These are phyloP conservation scores for Pyrenochaeta sp. DNA, from an alignment of 2,329 filamentous ascomycete genomes.

Conservation along the genomic window DNA sequence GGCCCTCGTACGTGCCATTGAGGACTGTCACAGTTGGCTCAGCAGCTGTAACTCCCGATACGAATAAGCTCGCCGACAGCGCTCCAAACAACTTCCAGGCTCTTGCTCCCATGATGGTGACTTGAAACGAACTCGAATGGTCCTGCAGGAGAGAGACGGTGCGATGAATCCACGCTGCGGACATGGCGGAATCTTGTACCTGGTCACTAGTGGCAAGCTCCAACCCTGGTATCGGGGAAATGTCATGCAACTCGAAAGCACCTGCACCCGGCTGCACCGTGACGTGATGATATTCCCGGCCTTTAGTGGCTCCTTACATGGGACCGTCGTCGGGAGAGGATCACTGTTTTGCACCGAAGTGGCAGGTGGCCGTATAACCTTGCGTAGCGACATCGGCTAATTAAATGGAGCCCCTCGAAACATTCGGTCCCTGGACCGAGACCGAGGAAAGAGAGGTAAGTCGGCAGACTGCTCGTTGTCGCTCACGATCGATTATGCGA, in stretches of 20 bases:
- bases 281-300: conserved; percentile 12
- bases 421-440: too few relatives aligned
- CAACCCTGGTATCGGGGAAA: conserved; percentile 2
- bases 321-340: conserved; percentile 9
- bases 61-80: conserved; percentile 19
- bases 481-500: too few relatives aligned
- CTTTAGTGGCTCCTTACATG: conserved; percentile 4
- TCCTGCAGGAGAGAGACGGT: not conserved
- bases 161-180: not conserved
- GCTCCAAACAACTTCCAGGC: conserved; percentile 25
- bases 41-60: conserved; percentile 16
- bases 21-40: conserved; percentile 37
- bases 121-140: not conserved
- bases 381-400: conserved; percentile 4
- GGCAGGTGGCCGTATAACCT: conserved; percentile 16
- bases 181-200: conserved; percentile 14
- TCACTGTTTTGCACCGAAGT: conserved; percentile 9
- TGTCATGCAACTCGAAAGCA: not conserved
- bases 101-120: conserved; percentile 24
- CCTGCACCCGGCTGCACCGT: conserved; percentile 11
- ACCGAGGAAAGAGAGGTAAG: too few relatives aligned
- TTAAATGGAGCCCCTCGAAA: too few relatives aligned
- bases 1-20: conserved; percentile 47
- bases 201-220: conserved; percentile 13
- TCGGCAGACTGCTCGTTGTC: too few relatives aligned